phyloP scores from a whole-genome alignment of 179 eudicot species.

The Actinidia arguta region DNA sequence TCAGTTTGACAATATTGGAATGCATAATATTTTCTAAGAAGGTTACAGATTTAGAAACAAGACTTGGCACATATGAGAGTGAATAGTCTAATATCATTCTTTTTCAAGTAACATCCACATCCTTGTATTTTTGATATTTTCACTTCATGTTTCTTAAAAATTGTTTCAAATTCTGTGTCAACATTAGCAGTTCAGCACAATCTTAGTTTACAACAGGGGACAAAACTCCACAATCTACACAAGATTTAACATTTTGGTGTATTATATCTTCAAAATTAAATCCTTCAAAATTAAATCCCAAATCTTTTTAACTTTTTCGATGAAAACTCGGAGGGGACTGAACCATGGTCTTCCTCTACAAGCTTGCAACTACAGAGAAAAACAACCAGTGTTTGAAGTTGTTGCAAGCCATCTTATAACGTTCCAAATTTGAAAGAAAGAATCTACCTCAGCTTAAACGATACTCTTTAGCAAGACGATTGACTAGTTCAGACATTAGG shows the following conservation, averaged over 20 bases:
- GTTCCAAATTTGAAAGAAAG: neutral
- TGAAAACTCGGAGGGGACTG: conserved; percentile 53
- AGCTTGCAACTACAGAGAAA: conserved; percentile 34
- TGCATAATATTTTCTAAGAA: neutral
- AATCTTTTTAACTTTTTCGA: conserved; percentile 69
- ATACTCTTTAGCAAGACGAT: conserved; percentile 50
- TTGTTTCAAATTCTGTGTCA: neutral
- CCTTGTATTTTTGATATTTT: neutral
- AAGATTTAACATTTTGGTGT: conserved; percentile 38
- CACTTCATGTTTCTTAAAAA: neutral
- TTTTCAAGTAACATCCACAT: neutral
- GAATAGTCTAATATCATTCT: neutral
- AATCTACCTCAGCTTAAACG: conserved; percentile 42
- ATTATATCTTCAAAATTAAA: too few species aligned
- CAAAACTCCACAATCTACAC: conserved; percentile 51
- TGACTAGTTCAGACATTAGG: conserved; percentile 45
- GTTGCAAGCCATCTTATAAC: neutral
- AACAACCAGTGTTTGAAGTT: neutral
- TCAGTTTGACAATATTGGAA: neutral
- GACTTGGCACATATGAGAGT: neutral
- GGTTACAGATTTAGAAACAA: neutral
- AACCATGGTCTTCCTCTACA: conserved; percentile 27
- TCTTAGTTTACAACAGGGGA: conserved; percentile 22
- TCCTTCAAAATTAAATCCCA: too few species aligned
- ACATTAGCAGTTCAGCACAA: neutral